Percentiles rank a stretch among this genome's conserved stretches.
Conservation (phyloP, 1,139 yeast species). For the Pichia sp. region DNA sequence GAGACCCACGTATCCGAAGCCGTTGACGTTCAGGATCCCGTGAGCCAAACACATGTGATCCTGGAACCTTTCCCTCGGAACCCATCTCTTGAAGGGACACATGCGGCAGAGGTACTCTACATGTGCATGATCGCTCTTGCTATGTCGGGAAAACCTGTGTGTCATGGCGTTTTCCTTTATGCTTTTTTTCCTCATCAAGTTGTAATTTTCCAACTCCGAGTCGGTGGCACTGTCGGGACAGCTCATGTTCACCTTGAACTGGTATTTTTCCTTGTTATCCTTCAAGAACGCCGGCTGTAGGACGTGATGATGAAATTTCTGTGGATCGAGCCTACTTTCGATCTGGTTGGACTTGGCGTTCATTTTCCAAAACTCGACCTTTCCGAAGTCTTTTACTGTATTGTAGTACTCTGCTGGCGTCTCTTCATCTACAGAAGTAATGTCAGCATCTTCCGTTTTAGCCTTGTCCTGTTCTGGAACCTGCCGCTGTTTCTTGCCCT, state of each 20-base stretch:
- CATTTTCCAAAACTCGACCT: constrained; percentile 14
- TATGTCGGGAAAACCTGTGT: constrained; percentile 15
- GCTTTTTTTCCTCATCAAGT: constrained; percentile 3
- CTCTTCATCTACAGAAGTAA: not conserved
- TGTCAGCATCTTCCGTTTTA: not conserved
- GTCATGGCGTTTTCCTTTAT: constrained; percentile 16
- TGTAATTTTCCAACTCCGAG: constrained; percentile 5
- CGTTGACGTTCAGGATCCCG: constrained; percentile 17
- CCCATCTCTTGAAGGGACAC: constrained; percentile 23
- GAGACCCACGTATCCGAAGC: constrained; percentile 12
- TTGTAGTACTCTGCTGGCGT: constrained; percentile 1
- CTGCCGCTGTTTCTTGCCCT: not conserved
- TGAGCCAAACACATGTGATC: constrained; percentile 25
- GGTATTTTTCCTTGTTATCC: not conserved
- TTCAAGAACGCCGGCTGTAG: constrained; percentile 4
- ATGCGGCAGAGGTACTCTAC: constrained; percentile 19
- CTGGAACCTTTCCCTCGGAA: constrained; percentile 7
- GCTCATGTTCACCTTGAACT: constrained; percentile 6
- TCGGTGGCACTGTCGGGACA: constrained; percentile 22
- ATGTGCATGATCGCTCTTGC: not conserved
- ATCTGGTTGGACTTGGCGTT: not conserved
- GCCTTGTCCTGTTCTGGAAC: not conserved
- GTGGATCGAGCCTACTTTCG: constrained; percentile 18
- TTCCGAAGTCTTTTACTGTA: constrained; percentile 4
- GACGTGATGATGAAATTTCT: constrained; percentile 21